A percentile compares a stretch with the other conserved stretches of the same genome.
phyloP scores from a whole-genome alignment of 805 yeast species.

The Metschnikowia sp. region DNA sequence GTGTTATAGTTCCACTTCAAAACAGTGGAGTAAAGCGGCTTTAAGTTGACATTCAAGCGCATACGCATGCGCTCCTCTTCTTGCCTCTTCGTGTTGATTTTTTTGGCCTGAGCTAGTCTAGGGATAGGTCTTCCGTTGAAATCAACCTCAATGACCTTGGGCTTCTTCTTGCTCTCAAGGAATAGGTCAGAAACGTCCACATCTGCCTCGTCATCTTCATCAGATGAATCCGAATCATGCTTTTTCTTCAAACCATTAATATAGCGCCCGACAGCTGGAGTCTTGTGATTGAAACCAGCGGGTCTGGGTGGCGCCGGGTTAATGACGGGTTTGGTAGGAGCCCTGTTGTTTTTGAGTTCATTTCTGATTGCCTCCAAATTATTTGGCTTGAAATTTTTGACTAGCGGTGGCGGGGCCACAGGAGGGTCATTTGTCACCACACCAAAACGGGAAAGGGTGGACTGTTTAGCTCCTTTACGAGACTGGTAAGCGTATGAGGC shows the following conservation, averaged over 20 bases:
- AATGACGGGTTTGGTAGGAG: conserved; percentile 15
- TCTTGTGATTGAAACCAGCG: conserved; percentile 48
- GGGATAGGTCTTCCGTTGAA: conserved; percentile 39
- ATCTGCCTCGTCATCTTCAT: conserved; percentile 28
- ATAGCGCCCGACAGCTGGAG: conserved; percentile 34
- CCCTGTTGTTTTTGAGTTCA: conserved; percentile 25
- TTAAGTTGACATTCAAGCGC: conserved; percentile 73
- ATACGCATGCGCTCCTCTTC: conserved; percentile 77
- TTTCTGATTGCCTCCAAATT: conserved; percentile 33
- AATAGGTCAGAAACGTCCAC: conserved; percentile 41
- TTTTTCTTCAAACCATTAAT: conserved; percentile 32
- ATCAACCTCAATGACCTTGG: conserved; percentile 41
- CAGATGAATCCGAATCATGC: conserved; percentile 33
- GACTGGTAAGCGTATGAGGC: conserved; percentile 20
- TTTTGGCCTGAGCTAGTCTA: conserved; percentile 23
- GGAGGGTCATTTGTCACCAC: conserved; percentile 30
- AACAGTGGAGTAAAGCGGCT: conserved; percentile 66
- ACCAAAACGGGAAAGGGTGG: conserved; percentile 35
- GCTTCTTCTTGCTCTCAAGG: conserved; percentile 33
- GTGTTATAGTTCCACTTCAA: conserved; percentile 74
- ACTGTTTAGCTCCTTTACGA: conserved; percentile 28
- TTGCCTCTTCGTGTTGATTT: conserved; percentile 35
- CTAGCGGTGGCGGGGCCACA: conserved; percentile 34
- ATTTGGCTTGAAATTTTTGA: conserved; percentile 25
- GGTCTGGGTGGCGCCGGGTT: conserved; percentile 52